These are phyloP conservation scores for Trichoderma virens DNA, from an alignment of 495 filamentous ascomycete genomes.

Conservation along the genomic window DNA sequence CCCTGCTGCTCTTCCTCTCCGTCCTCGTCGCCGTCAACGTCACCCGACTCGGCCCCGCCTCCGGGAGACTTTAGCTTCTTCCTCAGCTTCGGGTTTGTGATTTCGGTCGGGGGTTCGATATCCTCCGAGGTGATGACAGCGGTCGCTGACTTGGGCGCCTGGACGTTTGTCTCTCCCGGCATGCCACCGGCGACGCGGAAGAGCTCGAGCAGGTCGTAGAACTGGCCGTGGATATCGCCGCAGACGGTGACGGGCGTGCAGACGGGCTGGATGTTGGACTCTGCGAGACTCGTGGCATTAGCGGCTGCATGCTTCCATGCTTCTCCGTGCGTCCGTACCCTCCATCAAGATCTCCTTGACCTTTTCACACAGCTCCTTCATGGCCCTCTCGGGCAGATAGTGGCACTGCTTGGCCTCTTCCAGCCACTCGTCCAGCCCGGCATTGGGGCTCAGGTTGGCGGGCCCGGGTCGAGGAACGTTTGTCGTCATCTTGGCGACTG, in stretches of 20 bases:
- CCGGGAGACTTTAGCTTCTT: conserved; percentile 63
- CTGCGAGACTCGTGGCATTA: conserved; percentile 32
- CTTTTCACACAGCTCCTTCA: conserved; percentile 98
- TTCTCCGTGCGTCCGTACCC: conserved; percentile 42
- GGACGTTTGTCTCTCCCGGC: conserved; percentile 66
- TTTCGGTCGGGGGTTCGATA: conserved; percentile 78
- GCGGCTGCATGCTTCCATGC: background rate
- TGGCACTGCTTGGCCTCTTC: conserved; percentile 93
- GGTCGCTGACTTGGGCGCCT: conserved; percentile 53
- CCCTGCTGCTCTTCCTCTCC: conserved; percentile 40
- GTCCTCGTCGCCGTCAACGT: conserved; percentile 34
- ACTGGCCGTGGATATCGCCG: conserved; percentile 97
- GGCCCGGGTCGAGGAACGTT: conserved; percentile 73
- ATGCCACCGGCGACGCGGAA: conserved; percentile 95
- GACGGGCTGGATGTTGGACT: conserved; percentile 97
- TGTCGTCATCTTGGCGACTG: conserved; percentile 19
- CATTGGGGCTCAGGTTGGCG: conserved; percentile 70
- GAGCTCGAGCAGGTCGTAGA: conserved; percentile 94
- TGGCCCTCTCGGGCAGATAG: conserved; percentile 87
- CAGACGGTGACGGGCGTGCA: conserved; percentile 95
- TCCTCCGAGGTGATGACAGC: conserved; percentile 73
- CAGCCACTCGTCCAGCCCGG: conserved; percentile 93
- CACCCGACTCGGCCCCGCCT: conserved; percentile 18
- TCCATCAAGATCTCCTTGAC: conserved; percentile 99
- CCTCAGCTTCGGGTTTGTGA: conserved; percentile 74